Evolutionary conservation across 108 stramenopile genomes (phyloP).

Genomic region (Conticribra guillardii): DNA sequence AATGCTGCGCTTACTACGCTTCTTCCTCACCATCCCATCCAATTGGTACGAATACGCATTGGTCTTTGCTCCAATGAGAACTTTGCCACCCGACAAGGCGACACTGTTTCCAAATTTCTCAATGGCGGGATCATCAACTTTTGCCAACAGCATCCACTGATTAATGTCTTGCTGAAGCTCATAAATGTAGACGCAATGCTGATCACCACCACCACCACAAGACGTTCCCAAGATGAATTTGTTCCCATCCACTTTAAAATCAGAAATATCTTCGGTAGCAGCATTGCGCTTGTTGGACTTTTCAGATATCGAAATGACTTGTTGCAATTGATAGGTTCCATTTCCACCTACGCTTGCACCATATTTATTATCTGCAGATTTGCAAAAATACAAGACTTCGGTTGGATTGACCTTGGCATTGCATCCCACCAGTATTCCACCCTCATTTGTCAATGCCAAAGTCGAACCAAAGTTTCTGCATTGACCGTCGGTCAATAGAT

Average conservation of each 20-base stretch:
- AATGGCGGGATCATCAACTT: conserved; percentile 27
- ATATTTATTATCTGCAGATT: not conserved
- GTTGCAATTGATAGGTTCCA: conserved; percentile 33
- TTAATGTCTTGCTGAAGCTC: conserved; percentile 23
- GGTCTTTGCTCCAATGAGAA: conserved; percentile 22
- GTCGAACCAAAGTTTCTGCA: conserved; percentile 33
- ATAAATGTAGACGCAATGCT: conserved; percentile 40
- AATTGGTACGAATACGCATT: conserved; percentile 37
- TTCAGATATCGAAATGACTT: conserved; percentile 32
- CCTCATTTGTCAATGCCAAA: conserved; percentile 32
- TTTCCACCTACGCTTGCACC: conserved; percentile 11
- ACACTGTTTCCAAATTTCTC: conserved; percentile 31
- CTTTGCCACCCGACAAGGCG: conserved; percentile 13
- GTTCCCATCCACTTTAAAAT: conserved; percentile 31
- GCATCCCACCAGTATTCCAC: conserved; percentile 41
- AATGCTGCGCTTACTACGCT: not conserved
- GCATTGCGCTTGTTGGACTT: not conserved
- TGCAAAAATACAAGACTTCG: conserved; percentile 37
- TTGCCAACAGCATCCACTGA: conserved; percentile 30
- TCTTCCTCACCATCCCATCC: conserved; percentile 1
- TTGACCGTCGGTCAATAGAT: conserved; percentile 37
- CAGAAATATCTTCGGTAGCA: conserved; percentile 21
- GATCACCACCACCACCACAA: conserved; percentile 7
- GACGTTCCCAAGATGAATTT: conserved; percentile 36
- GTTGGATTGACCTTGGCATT: conserved; percentile 41